Evolutionary conservation across 352 stramenopile genomes (phyloP), one percentile per base, ranked within the genome.

Genomic region (Pythium dissimile): DNA sequence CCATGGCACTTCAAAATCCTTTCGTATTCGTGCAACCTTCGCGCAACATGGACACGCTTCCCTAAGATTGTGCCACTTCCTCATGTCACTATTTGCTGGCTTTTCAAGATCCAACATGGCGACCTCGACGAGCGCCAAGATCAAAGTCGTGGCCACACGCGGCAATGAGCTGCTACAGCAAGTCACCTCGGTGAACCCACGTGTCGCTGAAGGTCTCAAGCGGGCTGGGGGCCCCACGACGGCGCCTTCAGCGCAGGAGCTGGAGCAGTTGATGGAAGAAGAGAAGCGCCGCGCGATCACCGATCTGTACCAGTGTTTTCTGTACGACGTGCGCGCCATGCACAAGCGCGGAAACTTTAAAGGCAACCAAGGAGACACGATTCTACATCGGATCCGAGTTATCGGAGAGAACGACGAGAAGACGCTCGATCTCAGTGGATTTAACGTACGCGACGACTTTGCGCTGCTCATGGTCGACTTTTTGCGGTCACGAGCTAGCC

Each of bases 271-370:
- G n/a, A 44, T 89, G 13, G 82, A 92, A 58, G 73, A 86, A 8
- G 75, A 92, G 61, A 87, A 73, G 49, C 77, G 79, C 10, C 56
- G 56, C 1, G 64, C 59, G 1, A 89, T 89, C 41, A 84, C 72
- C 0, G 75, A 92, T 18, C 54, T 75, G 15, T 88, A 88, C 56
- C 76, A 89, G 54, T 49, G 62, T 11, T 69, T 92, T 15, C 65
- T 92, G 18, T 86, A 81, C 50, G 82, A 92, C 30, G 72, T 83
- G 38, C 84, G 77, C 28, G 71, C 66, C 1, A 63, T 85, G 57
- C 64, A 86, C 49, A 77, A 76, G 42, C 77, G 75, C 32, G 79
- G 82, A 27, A 86, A 85, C 38, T 92, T 92, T 37, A 85, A 80
- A 20, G 69, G 66, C n/a, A 69, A 67, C 0, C 69, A 89, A 21